Percentiles rank a stretch among this genome's conserved stretches.
Conservation (phyloP, 208 protist species). For the Acanthamoeba pearcei region DNA sequence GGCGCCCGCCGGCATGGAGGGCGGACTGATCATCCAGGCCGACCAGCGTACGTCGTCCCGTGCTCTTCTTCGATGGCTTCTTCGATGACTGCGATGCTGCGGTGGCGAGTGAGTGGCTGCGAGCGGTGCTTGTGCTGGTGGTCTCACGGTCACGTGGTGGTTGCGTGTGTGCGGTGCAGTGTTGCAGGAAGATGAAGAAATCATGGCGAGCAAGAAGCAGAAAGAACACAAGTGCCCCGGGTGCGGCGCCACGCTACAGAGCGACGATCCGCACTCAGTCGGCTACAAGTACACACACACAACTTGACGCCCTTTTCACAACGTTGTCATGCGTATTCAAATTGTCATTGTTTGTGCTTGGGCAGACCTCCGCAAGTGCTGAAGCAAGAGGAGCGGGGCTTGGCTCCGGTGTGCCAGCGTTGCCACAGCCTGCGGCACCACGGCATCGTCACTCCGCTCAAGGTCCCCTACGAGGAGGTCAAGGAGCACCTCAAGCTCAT, state of each 20-base stretch:
- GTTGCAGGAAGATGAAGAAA: background rate
- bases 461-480: constrained; percentile 77
- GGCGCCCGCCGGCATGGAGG: background rate
- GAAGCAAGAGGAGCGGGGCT: background rate
- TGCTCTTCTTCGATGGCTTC: background rate
- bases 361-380: background rate
- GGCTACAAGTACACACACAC: constrained; percentile 66
- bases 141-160: background rate
- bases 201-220: background rate
- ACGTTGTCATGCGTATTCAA: too few relatives aligned
- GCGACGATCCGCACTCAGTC: constrained; percentile 28
- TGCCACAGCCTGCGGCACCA: constrained; percentile 80
- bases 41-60: background rate
- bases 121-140: background rate
- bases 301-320: too few relatives aligned
- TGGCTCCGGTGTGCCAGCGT: constrained; percentile 72
- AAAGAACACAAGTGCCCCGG: constrained; percentile 72
- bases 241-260: constrained; percentile 76
- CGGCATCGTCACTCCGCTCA: constrained; percentile 73
- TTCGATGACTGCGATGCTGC: background rate
- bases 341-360: background rate
- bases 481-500: constrained; percentile 72
- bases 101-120: background rate
- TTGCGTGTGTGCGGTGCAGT: background rate
- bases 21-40: background rate